phyloP scores from a whole-genome alignment of 202 grass and related monocot species.

The Dendrocalamus latiflorus region DNA sequence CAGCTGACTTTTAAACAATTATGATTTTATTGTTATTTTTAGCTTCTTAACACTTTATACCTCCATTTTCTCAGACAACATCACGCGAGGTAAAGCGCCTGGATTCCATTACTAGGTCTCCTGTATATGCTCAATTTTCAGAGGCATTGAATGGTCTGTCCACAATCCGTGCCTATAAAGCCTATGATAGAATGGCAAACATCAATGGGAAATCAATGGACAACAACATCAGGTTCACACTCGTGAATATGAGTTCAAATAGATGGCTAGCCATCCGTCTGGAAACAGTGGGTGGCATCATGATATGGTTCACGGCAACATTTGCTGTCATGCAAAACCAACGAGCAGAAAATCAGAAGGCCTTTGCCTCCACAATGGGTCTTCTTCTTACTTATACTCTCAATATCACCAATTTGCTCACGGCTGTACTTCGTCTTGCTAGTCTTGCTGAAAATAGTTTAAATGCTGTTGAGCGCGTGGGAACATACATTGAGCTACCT shows the following conservation, averaged over 20 bases:
- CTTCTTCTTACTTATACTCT: conserved; percentile 91
- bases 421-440: conserved; percentile 75
- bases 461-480: conserved; percentile 94
- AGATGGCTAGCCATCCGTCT: no score
- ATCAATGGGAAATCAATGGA: no score
- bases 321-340: conserved; percentile 99
- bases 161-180: no score
- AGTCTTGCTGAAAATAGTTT: conserved; percentile 99
- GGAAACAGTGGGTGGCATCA: no score
- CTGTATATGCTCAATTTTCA: conserved; percentile 92
- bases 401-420: conserved; percentile 93
- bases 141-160: no score
- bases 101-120: conserved; percentile 93
- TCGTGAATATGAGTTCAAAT: no score
- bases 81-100: conserved; percentile 92
- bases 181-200: no score
- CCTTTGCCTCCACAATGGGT: conserved; percentile 97
- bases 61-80: conserved; percentile 57
- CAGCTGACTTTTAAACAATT: conserved; percentile 1
- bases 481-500: conserved; percentile 85
- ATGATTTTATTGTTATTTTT: conserved; percentile 6
- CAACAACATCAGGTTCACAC: no score
- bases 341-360: conserved; percentile 75
- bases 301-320: conserved; percentile 98
- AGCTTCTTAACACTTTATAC: conserved; percentile 24